Evolutionary conservation across 495 filamentous ascomycete genomes (phyloP), one percentile per base, ranked within the genome.

Genomic region (Neurospora hispaniola): DNA sequence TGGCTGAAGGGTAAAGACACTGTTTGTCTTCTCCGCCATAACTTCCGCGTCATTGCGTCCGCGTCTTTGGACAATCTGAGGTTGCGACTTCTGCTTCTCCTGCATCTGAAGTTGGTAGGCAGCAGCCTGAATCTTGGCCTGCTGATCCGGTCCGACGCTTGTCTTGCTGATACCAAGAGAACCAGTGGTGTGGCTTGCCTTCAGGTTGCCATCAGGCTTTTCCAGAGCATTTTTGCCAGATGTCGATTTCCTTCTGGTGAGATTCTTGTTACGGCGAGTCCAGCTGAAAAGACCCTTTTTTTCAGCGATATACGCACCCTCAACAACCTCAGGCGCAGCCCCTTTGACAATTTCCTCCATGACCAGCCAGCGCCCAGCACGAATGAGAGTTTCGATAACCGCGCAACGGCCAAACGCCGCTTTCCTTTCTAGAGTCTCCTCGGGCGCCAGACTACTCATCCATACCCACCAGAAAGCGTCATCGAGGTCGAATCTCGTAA

Each of bases 381-480:
- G 85, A 72, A 98, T 95, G 9, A 88, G 81, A 0, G 96, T 99
- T 79, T 99, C 96, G 20, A 98, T 85, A 18, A 99, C 85, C 23
- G 96, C 93, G 78, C 96, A 98, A 74, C 96, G 88, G 16, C 96
- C 96, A 81, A 99, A 99, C 20, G 93, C 93, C 5, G 94, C 90
- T 80, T 99, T 99, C 72, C 96, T 89, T 41, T 89, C 85, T 0
- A 88, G 81, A 2, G 54, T 90, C 80, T 99, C 96, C 76, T 99
- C 96, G 8, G 89, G 91, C 3, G 94, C 95, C 79, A 99, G 82
- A 85, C 96, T 98, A 76, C 89, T 96, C 86, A 98, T 98, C 96
- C 96, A 99, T 35, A 98, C 96, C 96, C 96, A 99, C 96, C 96
- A 99, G 80, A 99, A 99, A 0, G 94, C 91, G 79, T 98, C 96